Evolutionary conservation across 257 asterid genomes (phyloP).

Genomic region (Verbena officinalis): DNA sequence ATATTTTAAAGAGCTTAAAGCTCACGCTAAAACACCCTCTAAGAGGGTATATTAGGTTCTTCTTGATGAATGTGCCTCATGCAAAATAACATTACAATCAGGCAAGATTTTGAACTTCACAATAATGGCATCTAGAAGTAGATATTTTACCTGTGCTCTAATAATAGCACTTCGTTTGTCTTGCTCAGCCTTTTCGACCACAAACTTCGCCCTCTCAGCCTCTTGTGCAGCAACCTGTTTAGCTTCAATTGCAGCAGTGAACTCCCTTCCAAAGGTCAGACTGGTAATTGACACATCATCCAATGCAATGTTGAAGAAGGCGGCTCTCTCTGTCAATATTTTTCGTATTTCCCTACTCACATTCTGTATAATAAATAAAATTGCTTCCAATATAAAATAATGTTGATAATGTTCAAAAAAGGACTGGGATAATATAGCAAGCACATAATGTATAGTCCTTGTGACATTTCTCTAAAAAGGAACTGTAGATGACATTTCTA

Average conservation of each 20-base stretch:
- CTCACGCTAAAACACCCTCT: too few species aligned
- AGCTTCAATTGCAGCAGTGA: conserved; percentile 96
- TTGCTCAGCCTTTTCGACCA: conserved; percentile 94
- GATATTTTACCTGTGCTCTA: conserved; percentile 74
- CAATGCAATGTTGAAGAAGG: conserved; percentile 84
- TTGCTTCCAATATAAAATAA: not conserved
- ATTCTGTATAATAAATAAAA: conserved; percentile 45
- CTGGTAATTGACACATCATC: conserved; percentile 91
- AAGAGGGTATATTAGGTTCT: too few species aligned
- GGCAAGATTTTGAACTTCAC: not conserved
- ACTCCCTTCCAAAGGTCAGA: conserved; percentile 85
- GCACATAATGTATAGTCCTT: not conserved
- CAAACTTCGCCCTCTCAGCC: conserved; percentile 94
- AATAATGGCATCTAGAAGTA: not conserved
- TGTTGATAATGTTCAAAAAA: not conserved
- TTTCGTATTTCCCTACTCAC: conserved; percentile 88
- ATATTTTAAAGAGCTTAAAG: too few species aligned
- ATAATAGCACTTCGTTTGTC: conserved; percentile 87
- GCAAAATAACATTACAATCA: not conserved
- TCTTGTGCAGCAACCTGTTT: conserved; percentile 97
- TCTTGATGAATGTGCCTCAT: not conserved
- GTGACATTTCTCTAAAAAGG: not conserved
- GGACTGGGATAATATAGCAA: not conserved
- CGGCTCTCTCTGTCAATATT: conserved; percentile 80
- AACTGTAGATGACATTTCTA: not conserved